Conservation (phyloP, 305 asterid genomes). For the Fraxinus dipetala region DNA sequence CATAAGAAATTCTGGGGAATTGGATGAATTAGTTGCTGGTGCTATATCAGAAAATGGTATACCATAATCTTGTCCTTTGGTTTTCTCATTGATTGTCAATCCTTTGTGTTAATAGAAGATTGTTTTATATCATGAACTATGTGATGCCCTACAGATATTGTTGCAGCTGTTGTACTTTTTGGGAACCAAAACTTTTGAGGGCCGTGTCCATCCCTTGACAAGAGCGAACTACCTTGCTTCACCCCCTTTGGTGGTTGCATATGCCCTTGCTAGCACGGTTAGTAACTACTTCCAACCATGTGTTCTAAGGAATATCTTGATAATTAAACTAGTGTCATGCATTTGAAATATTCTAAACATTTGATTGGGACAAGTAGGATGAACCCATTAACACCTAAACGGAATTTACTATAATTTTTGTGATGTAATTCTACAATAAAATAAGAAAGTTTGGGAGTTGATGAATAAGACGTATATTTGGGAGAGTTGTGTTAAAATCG, state of each 20-base stretch:
- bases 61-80: not conserved
- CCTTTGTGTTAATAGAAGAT: not conserved
- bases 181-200: conserved; percentile 85
- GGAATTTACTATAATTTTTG: no score
- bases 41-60: conserved; percentile 85
- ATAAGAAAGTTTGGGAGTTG: no score
- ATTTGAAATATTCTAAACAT: no score
- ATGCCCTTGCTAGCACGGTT: conserved; percentile 83
- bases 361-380: not conserved
- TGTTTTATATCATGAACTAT: no score
- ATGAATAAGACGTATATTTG: no score
- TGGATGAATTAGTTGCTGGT: conserved; percentile 79
- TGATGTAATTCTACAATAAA: no score
- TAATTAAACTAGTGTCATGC: not conserved
- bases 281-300: conserved; percentile 23
- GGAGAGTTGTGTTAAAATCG: no score
- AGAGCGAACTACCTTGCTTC: conserved; percentile 90
- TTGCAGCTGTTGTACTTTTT: conserved; percentile 93
- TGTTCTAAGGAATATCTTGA: not conserved
- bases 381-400: no score
- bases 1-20: conserved; percentile 85
- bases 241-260: conserved; percentile 77
- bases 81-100: conserved; percentile 14
- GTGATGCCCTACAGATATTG: conserved; percentile 56
- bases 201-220: conserved; percentile 71